Conservation (phyloP, 1,284 basidiomycete species). For the Ustilago nuda region DNA sequence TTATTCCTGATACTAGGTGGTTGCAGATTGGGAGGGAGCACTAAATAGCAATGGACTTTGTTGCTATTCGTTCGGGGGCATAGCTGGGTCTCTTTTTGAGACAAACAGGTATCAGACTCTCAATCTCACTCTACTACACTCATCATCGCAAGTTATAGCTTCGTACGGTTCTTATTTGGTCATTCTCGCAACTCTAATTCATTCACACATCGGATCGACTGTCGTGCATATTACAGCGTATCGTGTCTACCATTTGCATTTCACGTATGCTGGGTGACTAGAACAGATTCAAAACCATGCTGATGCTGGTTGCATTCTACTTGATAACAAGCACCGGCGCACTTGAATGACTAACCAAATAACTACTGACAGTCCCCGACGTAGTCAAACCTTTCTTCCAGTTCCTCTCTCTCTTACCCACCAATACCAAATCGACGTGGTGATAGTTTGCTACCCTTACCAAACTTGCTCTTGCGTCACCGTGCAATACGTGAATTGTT, state of each 20-base stretch:
- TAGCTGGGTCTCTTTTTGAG: too few species aligned
- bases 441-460: constrained; percentile 61
- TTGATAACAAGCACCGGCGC: constrained; percentile 66
- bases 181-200: neutral
- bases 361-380: constrained; percentile 57
- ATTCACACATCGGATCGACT: neutral
- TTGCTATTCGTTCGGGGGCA: neutral
- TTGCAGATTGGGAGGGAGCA: constrained; percentile 49
- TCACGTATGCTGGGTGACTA: neutral
- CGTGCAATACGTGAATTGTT: constrained; percentile 66
- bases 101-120: neutral
- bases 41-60: neutral
- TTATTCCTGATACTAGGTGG: constrained; percentile 53
- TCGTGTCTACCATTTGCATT: neutral
- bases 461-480: constrained; percentile 58
- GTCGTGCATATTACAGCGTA: too few species aligned
- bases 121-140: neutral
- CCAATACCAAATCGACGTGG: constrained; percentile 55
- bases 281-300: neutral
- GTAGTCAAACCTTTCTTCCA: constrained; percentile 55
- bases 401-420: constrained; percentile 56
- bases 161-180: neutral
- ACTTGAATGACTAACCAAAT: constrained; percentile 61
- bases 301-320: constrained; percentile 22
- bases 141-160: too few species aligned